Evolutionary conservation across 2,329 filamentous ascomycete species (phyloP).

Genomic region (Phyllachora maydis): DNA sequence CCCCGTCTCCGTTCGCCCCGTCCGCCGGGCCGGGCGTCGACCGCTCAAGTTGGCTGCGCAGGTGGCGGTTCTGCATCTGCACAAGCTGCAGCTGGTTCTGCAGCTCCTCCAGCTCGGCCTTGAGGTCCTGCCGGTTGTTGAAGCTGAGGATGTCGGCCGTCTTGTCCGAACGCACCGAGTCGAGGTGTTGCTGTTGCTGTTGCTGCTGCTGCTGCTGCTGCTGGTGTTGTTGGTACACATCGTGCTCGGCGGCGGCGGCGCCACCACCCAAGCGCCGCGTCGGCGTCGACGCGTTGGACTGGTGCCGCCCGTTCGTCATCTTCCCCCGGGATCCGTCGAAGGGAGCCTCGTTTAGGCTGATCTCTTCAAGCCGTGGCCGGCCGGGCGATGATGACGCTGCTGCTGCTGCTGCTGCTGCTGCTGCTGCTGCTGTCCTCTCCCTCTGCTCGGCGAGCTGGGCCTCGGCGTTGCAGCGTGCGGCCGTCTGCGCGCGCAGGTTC

Average conservation of each 20-base stretch:
- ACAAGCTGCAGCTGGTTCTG: constrained; percentile 88
- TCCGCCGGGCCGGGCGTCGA: constrained; percentile 40
- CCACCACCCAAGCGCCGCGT: constrained; percentile 49
- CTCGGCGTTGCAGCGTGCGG: constrained; percentile 66
- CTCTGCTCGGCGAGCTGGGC: constrained; percentile 62
- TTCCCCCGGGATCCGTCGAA: constrained; percentile 45
- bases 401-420: no score
- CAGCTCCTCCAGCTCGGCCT: constrained; percentile 73
- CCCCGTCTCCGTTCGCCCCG: constrained; percentile 43
- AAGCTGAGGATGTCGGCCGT: constrained; percentile 69
- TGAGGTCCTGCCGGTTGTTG: constrained; percentile 79
- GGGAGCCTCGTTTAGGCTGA: constrained; percentile 64
- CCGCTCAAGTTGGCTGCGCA: constrained; percentile 71
- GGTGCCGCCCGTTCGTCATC: constrained; percentile 32
- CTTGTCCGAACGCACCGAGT: constrained; percentile 67
- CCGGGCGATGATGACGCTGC: constrained; percentile 51
- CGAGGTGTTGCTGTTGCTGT: no score
- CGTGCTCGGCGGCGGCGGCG: constrained; percentile 15
- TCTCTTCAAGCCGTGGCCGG: constrained; percentile 66
- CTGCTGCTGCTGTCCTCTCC: no score
- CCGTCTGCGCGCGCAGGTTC: constrained; percentile 64
- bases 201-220: no score
- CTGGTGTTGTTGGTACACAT: no score
- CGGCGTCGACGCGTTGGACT: constrained; percentile 61
- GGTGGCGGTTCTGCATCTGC: constrained; percentile 86